Evolutionary conservation across 805 yeast genomes (phyloP), one percentile per base, ranked within the genome.

Genomic region (Ogataea pini): DNA sequence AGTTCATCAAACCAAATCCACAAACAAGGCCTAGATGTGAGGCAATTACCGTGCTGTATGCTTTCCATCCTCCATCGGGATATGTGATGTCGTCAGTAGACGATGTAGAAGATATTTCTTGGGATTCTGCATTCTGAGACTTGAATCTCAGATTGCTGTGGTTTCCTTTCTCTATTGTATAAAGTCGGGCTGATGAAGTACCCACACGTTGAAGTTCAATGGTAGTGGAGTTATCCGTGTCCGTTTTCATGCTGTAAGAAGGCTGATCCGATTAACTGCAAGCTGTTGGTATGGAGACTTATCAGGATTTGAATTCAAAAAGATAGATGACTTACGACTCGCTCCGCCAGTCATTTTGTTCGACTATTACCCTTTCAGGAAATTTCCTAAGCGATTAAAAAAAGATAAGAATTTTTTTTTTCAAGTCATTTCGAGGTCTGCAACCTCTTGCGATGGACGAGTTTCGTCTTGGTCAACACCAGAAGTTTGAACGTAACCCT

Each of bases 61-160:
- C 88, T 46, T 63, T 59, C 40, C 63, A 49, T 0, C 89, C 89
- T 18, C 89, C 89, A 52, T 85, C 87, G 0, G 86, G 86, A 54
- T 70, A 75, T 12, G 52, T 61, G 2, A 54, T 33, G 3, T 38
- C 47, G 1, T 40, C 49, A 13, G 29, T 13, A 28, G 9, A 31
- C 19, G 20, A 39, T 13, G 16, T 18, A 12, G 31, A 28, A 28
- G 14, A 4, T 13, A 28, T 13, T 28, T 28, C 31, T 10, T 28
- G 31, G 12, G 8, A 32, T n/a, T 28, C 20, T 16, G 27, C 22
- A 14, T 13, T 14, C 17, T 29, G 38, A 1, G 25, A 2, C 19
- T 50, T 48, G 9, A 29, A 37, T 16, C 36, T 45, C 3, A 50
- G 39, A 7, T 48, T 36, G 31, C 40, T 47, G 7, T 43, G 27